Evolutionary conservation across 2,329 filamentous ascomycete species (phyloP).

Genomic region (Ilyonectria robusta): DNA sequence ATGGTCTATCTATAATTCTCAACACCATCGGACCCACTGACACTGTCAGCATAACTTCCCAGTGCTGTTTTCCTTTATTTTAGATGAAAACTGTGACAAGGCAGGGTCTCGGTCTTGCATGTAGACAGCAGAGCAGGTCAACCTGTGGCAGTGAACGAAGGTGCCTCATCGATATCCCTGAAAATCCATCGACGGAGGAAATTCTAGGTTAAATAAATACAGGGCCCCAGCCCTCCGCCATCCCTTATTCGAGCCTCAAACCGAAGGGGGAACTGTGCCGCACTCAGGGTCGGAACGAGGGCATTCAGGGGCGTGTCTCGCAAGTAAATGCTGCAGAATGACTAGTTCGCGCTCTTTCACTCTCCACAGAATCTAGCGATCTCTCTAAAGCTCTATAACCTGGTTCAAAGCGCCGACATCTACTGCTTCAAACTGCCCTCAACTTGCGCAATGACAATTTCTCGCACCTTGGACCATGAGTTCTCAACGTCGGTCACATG

Average conservation of each 20-base stretch:
- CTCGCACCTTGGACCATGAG: conserved; percentile 76
- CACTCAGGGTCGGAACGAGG: neutral
- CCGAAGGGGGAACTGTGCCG: neutral
- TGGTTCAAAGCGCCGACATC: conserved; percentile 15
- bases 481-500: conserved; percentile 79
- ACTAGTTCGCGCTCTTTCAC: neutral
- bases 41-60: neutral
- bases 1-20: neutral
- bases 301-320: neutral
- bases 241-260: neutral
- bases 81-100: neutral
- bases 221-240: neutral
- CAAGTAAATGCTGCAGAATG: neutral
- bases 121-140: neutral
- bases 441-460: conserved; percentile 82
- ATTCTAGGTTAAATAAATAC: neutral
- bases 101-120: neutral
- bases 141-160: neutral
- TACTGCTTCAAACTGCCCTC: conserved; percentile 50
- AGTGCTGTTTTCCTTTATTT: neutral
- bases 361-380: neutral
- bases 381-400: neutral
- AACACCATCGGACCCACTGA: neutral
- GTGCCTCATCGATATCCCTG: neutral
- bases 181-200: neutral